These are phyloP conservation scores for Zymoseptoria passerinii DNA, from an alignment of 2,329 filamentous ascomycete species.

Conservation along the genomic window DNA sequence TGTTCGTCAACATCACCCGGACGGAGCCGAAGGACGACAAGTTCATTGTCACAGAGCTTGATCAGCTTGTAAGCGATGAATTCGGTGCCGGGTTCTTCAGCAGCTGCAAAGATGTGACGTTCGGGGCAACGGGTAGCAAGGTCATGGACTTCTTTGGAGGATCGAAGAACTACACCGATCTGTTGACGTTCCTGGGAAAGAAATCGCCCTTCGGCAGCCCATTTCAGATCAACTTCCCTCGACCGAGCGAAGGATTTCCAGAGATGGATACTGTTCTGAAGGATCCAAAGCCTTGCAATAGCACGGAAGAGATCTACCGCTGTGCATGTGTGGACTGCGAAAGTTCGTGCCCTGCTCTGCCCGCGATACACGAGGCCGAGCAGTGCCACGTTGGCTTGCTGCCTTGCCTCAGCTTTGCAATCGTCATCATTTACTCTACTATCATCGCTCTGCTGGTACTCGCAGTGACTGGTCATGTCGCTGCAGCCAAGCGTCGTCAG, in stretches of 20 bases:
- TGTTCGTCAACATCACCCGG: constrained; percentile 87
- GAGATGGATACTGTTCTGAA: constrained; percentile 66
- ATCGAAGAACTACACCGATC: constrained; percentile 77
- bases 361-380: constrained; percentile 59
- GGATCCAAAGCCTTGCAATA: constrained; percentile 78
- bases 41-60: constrained; percentile 73
- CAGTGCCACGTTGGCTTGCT: constrained; percentile 76
- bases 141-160: constrained; percentile 96
- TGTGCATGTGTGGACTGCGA: constrained; percentile 94
- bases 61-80: constrained; percentile 75
- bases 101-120: constrained; percentile 98
- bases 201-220: constrained; percentile 84
- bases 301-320: constrained; percentile 72
- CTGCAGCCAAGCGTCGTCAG: constrained; percentile 63
- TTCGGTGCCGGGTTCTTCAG: constrained; percentile 87
- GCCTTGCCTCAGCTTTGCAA: constrained; percentile 89
- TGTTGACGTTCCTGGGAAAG: constrained; percentile 86
- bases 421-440: constrained; percentile 76
- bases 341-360: constrained; percentile 72
- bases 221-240: constrained; percentile 94
- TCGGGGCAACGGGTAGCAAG: constrained; percentile 83
- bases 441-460: constrained; percentile 60
- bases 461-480: constrained; percentile 63
- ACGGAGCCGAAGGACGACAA: constrained; percentile 55
- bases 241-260: constrained; percentile 50